Percentiles rank a stretch among this genome's conserved stretches.
phyloP scores from a whole-genome alignment of 2,329 filamentous ascomycete species.

The Phyllosticta citribraziliensis region DNA sequence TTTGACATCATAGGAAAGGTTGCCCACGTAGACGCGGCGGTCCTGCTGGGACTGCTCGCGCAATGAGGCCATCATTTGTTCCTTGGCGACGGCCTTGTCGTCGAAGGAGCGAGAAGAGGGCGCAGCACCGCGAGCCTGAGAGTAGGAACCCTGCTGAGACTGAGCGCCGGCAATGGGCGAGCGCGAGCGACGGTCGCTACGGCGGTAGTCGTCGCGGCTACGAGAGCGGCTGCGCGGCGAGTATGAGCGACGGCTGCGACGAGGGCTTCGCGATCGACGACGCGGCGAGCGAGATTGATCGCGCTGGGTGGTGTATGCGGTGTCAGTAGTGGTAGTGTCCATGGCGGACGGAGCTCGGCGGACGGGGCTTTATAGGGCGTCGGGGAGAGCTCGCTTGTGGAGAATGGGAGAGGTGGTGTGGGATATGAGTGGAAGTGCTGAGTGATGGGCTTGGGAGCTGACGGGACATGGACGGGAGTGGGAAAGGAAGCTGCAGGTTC shows the following conservation, averaged over 20 bases:
- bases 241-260: constrained; percentile 50
- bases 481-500: constrained; percentile 8
- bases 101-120: constrained; percentile 58
- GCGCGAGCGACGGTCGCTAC: constrained; percentile 50
- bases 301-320: constrained; percentile 45
- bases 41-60: constrained; percentile 95
- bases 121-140: constrained; percentile 39
- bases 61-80: constrained; percentile 92
- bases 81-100: constrained; percentile 72
- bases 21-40: constrained; percentile 98
- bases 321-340: constrained; percentile 8
- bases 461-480: neutral
- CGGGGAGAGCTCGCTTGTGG: constrained; percentile 2
- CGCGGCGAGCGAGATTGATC: constrained; percentile 74
- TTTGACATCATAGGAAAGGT: constrained; percentile 98
- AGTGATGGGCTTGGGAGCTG: neutral
- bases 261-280: constrained; percentile 43
- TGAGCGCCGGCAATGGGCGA: constrained; percentile 72
- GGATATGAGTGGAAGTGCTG: constrained; percentile 5
- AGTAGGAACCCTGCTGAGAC: constrained; percentile 50
- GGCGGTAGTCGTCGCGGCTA: constrained; percentile 52
- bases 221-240: constrained; percentile 62
- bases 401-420: constrained; percentile 1
- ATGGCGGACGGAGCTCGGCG: constrained; percentile 5
- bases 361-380: constrained; percentile 7